Percentiles rank a stretch among this genome's conserved stretches.
These are phyloP conservation scores for Handroanthus guayacan DNA, from an alignment of 257 asterid species.

Conservation along the genomic window DNA sequence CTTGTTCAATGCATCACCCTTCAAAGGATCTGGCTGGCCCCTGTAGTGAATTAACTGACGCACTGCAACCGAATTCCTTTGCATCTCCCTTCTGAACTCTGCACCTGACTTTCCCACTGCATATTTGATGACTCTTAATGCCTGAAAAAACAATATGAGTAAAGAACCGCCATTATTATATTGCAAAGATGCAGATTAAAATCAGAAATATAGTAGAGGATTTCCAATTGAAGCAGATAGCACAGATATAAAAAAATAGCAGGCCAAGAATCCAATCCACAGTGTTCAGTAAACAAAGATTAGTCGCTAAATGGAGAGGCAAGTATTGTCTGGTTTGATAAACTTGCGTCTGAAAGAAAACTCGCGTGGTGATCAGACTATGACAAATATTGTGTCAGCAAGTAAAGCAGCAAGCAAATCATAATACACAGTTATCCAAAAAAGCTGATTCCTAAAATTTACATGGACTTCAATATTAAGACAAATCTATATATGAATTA, in stretches of 20 bases:
- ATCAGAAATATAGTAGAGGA: background rate
- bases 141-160: constrained; percentile 52
- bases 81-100: constrained; percentile 98
- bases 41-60: constrained; percentile 94
- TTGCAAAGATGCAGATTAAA: constrained; percentile 2
- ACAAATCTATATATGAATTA: constrained; percentile 3
- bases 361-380: constrained; percentile 11
- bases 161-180: constrained; percentile 2
- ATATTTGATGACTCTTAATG: constrained; percentile 87
- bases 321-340: constrained; percentile 19
- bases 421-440: constrained; percentile 9
- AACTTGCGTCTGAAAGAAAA: constrained; percentile 31
- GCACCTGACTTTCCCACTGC: constrained; percentile 94
- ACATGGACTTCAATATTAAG: constrained; percentile 10
- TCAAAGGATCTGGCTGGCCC: constrained; percentile 93
- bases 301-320: constrained; percentile 20
- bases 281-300: background rate
- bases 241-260: constrained; percentile 8
- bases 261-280: constrained; percentile 14
- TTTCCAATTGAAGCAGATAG: constrained; percentile 3
- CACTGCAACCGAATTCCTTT: constrained; percentile 86
- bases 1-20: constrained; percentile 93
- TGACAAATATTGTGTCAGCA: constrained; percentile 3
- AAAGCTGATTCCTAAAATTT: constrained; percentile 16
- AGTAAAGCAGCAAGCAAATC: constrained; percentile 22